Base-by-base conservation (phyloP, 768 basidiomycete genomes). In the Aureoboletus auriporus region DNA sequence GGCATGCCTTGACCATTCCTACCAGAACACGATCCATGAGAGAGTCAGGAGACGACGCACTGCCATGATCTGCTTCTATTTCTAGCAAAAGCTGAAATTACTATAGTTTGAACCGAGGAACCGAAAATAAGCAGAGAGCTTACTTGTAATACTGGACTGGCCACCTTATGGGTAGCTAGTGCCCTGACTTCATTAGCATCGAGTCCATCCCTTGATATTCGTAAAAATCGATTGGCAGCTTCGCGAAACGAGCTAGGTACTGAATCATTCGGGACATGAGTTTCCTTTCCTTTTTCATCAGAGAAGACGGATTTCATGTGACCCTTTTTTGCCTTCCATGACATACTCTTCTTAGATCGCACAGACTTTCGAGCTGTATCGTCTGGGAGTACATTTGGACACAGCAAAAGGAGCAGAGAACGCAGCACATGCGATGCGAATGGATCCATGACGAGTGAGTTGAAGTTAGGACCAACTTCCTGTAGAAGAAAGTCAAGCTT, bases 401-500 rank as follows among this genome's bases (percentile, higher is more conserved):
- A 83, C n/a, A 96, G 73, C 37, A 96, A 73, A 5, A 86, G 62
- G 12, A 97, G 76, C 3, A 97, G 68, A 20, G 86, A 81, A 33
- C 94, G 85, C 39, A 95, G 55, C 37, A 93, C 89, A 56, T 97
- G 95, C 0, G 95, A 94, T 31, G 87, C 93, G 59, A 93, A 95
- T 29, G 87, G 84, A 58, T 95, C 84, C 71, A 85, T 82, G 35
- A 95, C 69, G 38, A 94, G 77, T 8, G 74, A 70, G 0, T 81
- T 66, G 30, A 94, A 71, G 4, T 68, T 65, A 0, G 85, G 82
- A 1, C 82, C 58, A 30, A 97, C 60, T 75, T 94, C 92, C 86
- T 93, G 48, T 3, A 33, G 11, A 39, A 40, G 7, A 44, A 31
- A 40, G 35, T 47, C 28, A 46, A 34, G 26, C 33, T 69, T 47